Base-by-base conservation (phyloP, 345 rosid genomes). In the Eucalyptus cloeziana region DNA sequence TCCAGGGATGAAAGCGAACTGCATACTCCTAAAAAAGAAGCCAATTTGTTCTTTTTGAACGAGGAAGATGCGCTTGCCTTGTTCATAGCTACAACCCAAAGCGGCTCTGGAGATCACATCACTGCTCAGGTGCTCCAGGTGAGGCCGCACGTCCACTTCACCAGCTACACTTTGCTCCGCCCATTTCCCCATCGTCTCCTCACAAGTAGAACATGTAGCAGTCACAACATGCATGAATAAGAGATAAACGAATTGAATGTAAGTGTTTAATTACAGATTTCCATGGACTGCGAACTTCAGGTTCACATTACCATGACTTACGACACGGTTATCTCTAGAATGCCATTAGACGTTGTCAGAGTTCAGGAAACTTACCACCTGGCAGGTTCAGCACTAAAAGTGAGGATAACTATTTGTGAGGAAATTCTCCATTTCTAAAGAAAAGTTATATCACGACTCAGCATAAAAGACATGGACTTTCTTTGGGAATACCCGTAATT, bases 81-180 rank as follows among this genome's bases (percentile, higher is more conserved):
- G 91, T 87, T 88, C 81, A 87, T 56, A 88, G 67, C 81, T 89
- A 85, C 91, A 91, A 31, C 92, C 91, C 76, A 91, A 90, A 21
- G 93, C 90, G 51, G 94, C 86, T 71, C 92, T 89, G 12, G 94
- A 93, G 87, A 93, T 92, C 37, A 88, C 89, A 88, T 93, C 94
- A 30, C 88, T 60, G 24, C 93, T 86, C 83, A 91, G 69, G 22
- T 40, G 54, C 22, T 81, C 25, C 54, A 92, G 87, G 76, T 52
- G 50, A 40, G 92, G 90, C 90, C 92, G 6, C 62, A 56, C 30
- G 62, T 56, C 62, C 7, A 56, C 62, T 2, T 56, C 62, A 24
- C 30, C 62, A 1, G 7, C 62, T 56, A 91, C n/a, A 90, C 90
- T 43, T 92, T 90, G 54, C 44, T 86, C 86, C 45, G 90, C 89